Percentiles rank a stretch among this genome's conserved stretches.
These are phyloP conservation scores for Monilinia aucupariae DNA, from an alignment of 2,329 filamentous ascomycete genomes.

Conservation along the genomic window DNA sequence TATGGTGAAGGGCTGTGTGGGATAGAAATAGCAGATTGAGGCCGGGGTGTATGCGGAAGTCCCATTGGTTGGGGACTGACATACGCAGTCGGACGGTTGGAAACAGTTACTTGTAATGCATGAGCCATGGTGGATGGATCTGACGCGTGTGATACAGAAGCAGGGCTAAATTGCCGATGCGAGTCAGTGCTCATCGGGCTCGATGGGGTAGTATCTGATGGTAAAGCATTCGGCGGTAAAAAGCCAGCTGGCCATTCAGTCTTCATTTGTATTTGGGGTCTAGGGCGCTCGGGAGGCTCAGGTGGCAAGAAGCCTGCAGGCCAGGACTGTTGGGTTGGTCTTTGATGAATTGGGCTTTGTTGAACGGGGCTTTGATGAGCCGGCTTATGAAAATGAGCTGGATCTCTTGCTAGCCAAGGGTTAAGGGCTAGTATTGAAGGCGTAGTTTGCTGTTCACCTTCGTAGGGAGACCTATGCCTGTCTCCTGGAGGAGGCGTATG, in stretches of 20 bases:
- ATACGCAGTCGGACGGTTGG: background rate
- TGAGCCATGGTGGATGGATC: background rate
- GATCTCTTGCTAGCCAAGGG: background rate
- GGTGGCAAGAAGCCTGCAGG: conserved; percentile 12
- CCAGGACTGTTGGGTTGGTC: background rate
- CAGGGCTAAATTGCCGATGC: background rate
- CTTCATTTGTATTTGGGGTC: background rate
- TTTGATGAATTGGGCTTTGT: background rate
- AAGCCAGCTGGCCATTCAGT: conserved; percentile 8
- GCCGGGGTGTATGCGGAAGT: background rate
- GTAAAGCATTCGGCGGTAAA: background rate
- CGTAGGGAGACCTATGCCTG: background rate
- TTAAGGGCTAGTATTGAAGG: background rate
- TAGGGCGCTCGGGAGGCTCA: background rate
- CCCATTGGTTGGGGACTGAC: background rate
- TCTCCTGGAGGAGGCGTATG: background rate
- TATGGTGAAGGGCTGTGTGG: background rate
- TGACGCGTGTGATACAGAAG: background rate
- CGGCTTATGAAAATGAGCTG: background rate
- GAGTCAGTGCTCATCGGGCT: background rate
- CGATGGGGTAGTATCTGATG: background rate
- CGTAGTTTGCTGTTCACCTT: background rate
- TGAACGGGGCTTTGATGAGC: background rate
- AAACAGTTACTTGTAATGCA: background rate
- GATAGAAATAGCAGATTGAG: background rate